Evolutionary conservation across 768 basidiomycete species (phyloP).

Genomic region (Suillus decipiens): DNA sequence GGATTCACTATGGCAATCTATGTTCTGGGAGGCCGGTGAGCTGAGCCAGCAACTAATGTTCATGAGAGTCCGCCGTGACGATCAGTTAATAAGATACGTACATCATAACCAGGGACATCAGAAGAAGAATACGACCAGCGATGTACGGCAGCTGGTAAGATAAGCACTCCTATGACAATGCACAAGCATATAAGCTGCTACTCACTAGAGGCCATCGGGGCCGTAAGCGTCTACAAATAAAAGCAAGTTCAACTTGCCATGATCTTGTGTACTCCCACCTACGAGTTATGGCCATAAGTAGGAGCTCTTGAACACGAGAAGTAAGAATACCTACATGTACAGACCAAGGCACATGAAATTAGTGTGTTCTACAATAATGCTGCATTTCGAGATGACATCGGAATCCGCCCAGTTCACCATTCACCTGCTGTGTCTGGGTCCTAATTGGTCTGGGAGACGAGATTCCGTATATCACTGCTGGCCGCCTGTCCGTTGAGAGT

Average conservation of each 20-base stretch:
- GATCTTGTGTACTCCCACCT: conserved; percentile 3
- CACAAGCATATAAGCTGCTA: neutral
- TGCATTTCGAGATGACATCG: neutral
- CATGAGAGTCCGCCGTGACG: neutral
- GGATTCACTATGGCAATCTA: neutral
- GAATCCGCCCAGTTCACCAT: conserved; percentile 6
- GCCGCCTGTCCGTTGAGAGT: neutral
- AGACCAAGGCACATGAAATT: neutral
- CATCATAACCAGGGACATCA: neutral
- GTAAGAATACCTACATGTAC: neutral
- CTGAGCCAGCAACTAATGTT: neutral
- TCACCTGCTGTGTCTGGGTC: neutral
- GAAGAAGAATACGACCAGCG: neutral
- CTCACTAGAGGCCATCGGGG: conserved; percentile 6
- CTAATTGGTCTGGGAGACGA: neutral
- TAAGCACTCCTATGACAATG: neutral
- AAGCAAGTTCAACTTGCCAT: neutral
- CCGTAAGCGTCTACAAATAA: neutral
- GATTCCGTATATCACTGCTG: neutral
- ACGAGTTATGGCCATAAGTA: neutral
- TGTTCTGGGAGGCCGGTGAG: neutral
- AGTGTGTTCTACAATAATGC: neutral
- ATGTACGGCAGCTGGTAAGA: neutral
- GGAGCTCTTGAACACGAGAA: neutral
- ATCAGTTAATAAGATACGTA: neutral